A percentile compares a stretch with the other conserved stretches of the same genome.
phyloP scores from a whole-genome alignment of 257 asterid species.

The Cinchona pubescens region DNA sequence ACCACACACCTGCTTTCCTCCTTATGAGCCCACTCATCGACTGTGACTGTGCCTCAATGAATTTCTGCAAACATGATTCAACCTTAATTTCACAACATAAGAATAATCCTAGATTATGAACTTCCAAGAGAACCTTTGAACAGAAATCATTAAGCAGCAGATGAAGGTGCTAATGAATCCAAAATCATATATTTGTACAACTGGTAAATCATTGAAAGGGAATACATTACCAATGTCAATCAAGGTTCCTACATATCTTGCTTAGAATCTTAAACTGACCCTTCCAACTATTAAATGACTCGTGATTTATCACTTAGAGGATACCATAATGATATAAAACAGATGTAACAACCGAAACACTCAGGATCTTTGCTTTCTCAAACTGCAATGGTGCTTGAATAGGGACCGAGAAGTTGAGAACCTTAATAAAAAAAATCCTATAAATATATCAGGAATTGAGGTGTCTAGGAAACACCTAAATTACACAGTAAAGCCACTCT shows the following conservation, averaged over 20 bases:
- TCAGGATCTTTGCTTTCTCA: background rate
- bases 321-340: background rate
- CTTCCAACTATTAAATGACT: background rate
- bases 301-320: background rate
- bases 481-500: background rate
- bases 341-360: background rate
- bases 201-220: background rate
- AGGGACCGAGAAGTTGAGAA: background rate
- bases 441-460: background rate
- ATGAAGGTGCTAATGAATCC: background rate
- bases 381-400: background rate
- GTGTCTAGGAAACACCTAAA: background rate
- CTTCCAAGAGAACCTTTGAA: background rate
- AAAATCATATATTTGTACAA: background rate
- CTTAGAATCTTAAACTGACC: background rate
- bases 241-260: background rate
- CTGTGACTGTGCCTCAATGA: no score
- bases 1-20: no score
- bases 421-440: background rate
- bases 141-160: background rate
- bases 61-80: background rate
- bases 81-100: background rate
- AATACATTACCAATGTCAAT: background rate
- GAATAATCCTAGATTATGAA: background rate
- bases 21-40: no score